phyloP scores from a whole-genome alignment of 345 rosid genomes.

The Citrus maxima region DNA sequence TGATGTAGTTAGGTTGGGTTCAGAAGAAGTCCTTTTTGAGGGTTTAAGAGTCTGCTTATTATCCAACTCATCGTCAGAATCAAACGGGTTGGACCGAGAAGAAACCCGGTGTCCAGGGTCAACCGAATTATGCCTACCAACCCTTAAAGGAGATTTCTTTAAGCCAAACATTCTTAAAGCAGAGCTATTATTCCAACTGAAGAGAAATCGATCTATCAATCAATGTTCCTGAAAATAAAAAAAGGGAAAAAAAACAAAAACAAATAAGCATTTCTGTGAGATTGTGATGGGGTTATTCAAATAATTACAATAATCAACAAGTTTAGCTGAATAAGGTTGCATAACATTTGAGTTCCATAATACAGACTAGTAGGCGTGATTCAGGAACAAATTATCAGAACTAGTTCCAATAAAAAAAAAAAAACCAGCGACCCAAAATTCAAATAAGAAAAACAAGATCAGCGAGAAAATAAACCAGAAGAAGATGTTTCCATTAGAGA shows the following conservation, averaged over 20 bases:
- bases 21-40: conserved; percentile 56
- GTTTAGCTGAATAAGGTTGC: neutral
- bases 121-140: conserved; percentile 46
- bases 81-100: conserved; percentile 72
- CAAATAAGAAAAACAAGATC: neutral
- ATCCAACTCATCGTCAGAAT: conserved; percentile 68
- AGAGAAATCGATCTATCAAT: conserved; percentile 17
- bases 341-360: neutral
- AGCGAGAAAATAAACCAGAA: neutral
- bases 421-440: neutral
- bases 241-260: neutral
- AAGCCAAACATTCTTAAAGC: conserved; percentile 57
- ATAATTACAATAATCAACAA: neutral
- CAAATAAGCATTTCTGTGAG: conserved; percentile 16
- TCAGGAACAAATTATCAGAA: neutral
- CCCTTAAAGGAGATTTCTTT: conserved; percentile 65
- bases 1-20: conserved; percentile 40
- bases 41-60: conserved; percentile 43
- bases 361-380: neutral
- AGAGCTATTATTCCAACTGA: conserved; percentile 9
- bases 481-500: neutral
- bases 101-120: conserved; percentile 37
- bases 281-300: neutral
- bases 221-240: conserved; percentile 16
- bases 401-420: neutral